phyloP scores from a whole-genome alignment of 768 basidiomycete genomes.

The Lentinula sp. region DNA sequence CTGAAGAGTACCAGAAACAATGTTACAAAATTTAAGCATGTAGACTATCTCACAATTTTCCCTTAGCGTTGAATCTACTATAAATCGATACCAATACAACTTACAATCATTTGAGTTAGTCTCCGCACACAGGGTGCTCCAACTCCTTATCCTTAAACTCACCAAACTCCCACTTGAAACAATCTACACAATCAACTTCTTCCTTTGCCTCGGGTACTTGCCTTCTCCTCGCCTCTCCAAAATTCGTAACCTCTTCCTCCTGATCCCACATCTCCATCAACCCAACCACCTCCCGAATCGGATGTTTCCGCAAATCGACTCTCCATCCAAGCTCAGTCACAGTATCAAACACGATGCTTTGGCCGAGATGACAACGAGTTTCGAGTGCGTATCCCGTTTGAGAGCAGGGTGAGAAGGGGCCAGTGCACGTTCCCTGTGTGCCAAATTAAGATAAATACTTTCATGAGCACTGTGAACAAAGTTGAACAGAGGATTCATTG shows the following conservation, averaged over 20 bases:
- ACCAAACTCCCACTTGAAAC: conserved; percentile 73
- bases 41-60: no score
- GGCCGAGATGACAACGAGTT: conserved; percentile 83
- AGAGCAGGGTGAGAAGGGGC: conserved; percentile 68
- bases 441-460: background rate
- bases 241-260: conserved; percentile 10
- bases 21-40: no score
- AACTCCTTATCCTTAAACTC: conserved; percentile 18
- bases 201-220: conserved; percentile 53
- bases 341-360: conserved; percentile 84
- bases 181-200: conserved; percentile 67
- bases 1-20: no score
- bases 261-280: conserved; percentile 34
- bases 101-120: no score
- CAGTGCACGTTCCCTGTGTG: conserved; percentile 58
- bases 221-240: conserved; percentile 28
- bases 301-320: conserved; percentile 74
- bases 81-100: background rate
- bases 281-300: conserved; percentile 64
- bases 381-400: conserved; percentile 86
- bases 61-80: background rate
- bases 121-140: no score
- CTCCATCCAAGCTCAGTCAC: conserved; percentile 77
- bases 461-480: background rate
- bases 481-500: background rate